A percentile compares a stretch with the other conserved stretches of the same genome.
phyloP scores from a whole-genome alignment of 163 green algal species.

The Chloromonas sp. region DNA sequence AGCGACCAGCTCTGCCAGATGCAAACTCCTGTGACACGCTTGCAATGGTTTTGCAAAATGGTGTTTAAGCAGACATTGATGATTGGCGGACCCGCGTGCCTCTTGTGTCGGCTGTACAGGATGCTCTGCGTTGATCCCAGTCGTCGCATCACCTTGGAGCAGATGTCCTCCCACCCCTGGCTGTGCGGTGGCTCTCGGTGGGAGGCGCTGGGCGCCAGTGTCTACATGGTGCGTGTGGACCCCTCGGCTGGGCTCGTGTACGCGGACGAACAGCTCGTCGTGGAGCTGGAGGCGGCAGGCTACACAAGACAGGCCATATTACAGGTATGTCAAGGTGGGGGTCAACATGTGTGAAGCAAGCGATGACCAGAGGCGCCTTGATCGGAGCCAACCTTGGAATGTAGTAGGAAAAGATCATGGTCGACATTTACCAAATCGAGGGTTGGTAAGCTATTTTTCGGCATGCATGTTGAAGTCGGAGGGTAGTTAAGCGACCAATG shows the following conservation, averaged over 20 bases:
- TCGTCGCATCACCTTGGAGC: conserved; percentile 62
- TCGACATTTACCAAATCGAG: no score
- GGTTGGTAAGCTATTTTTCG: no score
- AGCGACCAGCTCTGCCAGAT: no score
- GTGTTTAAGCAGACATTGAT: no score
- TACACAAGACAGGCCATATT: conserved; percentile 23
- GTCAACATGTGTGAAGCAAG: not conserved
- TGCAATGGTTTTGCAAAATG: no score
- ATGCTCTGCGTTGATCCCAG: conserved; percentile 19
- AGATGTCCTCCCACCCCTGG: conserved; percentile 57
- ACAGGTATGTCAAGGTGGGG: conserved; percentile 5
- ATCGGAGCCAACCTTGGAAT: not conserved
- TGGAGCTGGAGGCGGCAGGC: conserved; percentile 41
- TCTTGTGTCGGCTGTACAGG: not conserved
- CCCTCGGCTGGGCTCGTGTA: conserved; percentile 17
- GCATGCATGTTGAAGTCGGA: no score
- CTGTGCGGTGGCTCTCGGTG: conserved; percentile 26
- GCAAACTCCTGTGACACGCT: no score
- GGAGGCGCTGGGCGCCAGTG: conserved; percentile 20
- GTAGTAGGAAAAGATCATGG: no score
- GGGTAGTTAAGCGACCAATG: not conserved
- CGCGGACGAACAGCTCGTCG: conserved; percentile 36
- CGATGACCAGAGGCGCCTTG: not conserved
- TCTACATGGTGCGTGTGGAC: conserved; percentile 23
- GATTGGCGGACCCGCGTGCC: not conserved